phyloP scores from a whole-genome alignment of 106 monocot species.

The Platanthera guangdongensis region DNA sequence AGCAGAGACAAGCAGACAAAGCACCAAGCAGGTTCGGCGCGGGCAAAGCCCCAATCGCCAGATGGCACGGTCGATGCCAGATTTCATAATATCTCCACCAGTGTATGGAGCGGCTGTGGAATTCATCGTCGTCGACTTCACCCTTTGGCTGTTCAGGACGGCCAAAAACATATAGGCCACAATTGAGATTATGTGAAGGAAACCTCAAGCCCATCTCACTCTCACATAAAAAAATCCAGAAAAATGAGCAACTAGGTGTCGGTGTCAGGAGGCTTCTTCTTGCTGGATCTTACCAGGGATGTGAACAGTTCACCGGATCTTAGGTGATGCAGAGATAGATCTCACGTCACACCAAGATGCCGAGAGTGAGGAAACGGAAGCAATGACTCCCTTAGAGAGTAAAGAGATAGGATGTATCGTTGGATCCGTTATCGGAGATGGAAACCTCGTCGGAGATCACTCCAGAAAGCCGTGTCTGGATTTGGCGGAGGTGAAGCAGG shows the following conservation, averaged over 20 bases:
- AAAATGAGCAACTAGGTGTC: neutral
- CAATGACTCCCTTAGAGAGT: neutral
- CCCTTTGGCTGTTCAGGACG: conserved; percentile 35
- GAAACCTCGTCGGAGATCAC: neutral
- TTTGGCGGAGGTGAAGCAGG: too few species aligned
- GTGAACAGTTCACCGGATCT: neutral
- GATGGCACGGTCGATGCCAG: conserved; percentile 1
- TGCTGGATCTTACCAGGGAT: neutral
- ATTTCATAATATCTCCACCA: conserved; percentile 36
- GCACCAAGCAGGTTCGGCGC: too few species aligned
- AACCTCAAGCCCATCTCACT: conserved; percentile 33
- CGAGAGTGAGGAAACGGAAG: neutral
- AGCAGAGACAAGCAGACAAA: too few species aligned
- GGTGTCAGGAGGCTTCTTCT: neutral
- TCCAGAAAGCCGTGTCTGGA: neutral
- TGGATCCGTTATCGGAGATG: neutral
- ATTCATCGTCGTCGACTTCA: conserved; percentile 24
- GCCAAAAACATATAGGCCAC: conserved; percentile 37
- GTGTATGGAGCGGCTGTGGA: conserved; percentile 42
- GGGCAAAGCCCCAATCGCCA: too few species aligned
- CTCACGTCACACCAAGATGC: neutral
- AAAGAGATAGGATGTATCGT: neutral
- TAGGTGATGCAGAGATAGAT: neutral
- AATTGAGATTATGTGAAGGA: conserved; percentile 38
- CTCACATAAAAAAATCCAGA: neutral